phyloP scores from a whole-genome alignment of 208 protist genomes.

The Acanthamoeba lenticulata region DNA sequence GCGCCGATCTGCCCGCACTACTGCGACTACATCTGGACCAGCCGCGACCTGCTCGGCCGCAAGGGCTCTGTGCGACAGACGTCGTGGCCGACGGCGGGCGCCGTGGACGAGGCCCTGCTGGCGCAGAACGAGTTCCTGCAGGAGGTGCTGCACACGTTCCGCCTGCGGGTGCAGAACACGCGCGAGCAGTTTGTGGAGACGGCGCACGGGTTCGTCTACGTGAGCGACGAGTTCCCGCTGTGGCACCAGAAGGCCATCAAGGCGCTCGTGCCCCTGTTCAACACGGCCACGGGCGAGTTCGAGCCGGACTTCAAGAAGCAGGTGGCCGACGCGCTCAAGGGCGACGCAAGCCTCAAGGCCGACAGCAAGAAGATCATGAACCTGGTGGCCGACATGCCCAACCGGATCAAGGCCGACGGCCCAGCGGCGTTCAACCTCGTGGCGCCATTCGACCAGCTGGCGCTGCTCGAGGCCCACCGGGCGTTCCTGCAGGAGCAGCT shows the following conservation, averaged over 20 bases:
- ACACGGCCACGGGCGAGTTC: conserved; percentile 39
- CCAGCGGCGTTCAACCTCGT: conserved; percentile 44
- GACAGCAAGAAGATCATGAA: conserved; percentile 91
- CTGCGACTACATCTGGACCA: conserved; percentile 95
- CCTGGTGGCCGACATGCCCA: conserved; percentile 84
- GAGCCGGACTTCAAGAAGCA: conserved; percentile 80
- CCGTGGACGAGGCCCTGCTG: conserved; percentile 89
- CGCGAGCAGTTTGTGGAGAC: conserved; percentile 87
- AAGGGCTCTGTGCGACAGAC: not conserved
- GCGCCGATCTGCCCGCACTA: conserved; percentile 97
- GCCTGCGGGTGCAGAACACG: conserved; percentile 65
- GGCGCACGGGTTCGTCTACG: conserved; percentile 89
- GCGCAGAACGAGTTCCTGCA: conserved; percentile 89
- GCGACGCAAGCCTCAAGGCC: conserved; percentile 87
- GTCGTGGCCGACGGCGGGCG: conserved; percentile 82
- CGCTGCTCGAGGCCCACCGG: conserved; percentile 38
- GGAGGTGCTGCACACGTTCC: conserved; percentile 91
- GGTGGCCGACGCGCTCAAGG: conserved; percentile 83
- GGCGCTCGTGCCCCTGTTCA: conserved; percentile 75
- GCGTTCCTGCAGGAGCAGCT: conserved; percentile 45
- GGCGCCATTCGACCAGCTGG: conserved; percentile 61
- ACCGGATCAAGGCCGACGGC: conserved; percentile 17
- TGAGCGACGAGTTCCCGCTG: conserved; percentile 81
- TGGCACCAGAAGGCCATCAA: conserved; percentile 91
- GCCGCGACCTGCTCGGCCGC: conserved; percentile 88